A percentile compares a stretch with the other conserved stretches of the same genome.
Evolutionary conservation across 306 rosid genomes (phyloP).

Genomic region (Albizia julibrissin): DNA sequence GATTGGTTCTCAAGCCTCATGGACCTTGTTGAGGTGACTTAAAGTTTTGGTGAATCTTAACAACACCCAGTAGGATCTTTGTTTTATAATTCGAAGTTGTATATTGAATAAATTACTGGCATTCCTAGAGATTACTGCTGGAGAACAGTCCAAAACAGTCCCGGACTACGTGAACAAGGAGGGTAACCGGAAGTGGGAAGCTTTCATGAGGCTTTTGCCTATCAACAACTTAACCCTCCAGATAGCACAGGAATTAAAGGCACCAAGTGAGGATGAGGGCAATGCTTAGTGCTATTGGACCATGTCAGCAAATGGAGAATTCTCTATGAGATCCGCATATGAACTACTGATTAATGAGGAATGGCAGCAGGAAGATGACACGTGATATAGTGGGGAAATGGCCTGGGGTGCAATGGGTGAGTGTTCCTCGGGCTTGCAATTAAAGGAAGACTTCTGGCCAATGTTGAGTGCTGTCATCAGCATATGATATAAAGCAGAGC

Average conservation of each 20-base stretch:
- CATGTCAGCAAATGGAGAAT: not conserved
- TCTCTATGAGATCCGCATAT: not conserved
- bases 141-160: not conserved
- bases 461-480: not conserved
- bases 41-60: not conserved
- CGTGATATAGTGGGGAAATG: not conserved
- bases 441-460: not conserved
- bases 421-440: not conserved
- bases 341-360: not conserved
- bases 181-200: not conserved
- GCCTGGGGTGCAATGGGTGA: not conserved
- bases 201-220: not conserved
- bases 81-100: not conserved
- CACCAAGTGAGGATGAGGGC: not conserved
- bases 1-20: conserved; percentile 24
- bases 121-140: not conserved
- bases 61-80: not conserved
- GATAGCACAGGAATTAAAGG: not conserved
- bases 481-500: not conserved
- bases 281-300: not conserved
- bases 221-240: not conserved
- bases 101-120: not conserved
- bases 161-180: not conserved
- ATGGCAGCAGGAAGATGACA: not conserved
- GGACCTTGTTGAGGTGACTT: conserved; percentile 3